Conservation (phyloP, 306 rosid species). For the Sicyos edulis region DNA sequence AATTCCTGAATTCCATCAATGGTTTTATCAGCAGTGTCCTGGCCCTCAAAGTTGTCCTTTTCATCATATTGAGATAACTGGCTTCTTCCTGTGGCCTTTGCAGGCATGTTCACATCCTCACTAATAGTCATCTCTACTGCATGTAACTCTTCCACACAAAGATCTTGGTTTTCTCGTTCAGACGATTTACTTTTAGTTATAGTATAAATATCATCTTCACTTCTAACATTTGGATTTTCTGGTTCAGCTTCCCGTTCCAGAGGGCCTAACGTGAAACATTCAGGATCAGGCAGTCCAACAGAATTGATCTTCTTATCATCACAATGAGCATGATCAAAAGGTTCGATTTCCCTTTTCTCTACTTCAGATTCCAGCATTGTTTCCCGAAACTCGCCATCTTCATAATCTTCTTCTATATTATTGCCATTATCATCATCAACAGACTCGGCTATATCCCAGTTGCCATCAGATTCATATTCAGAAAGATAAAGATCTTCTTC, state of each 20-base stretch:
- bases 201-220: conserved; percentile 27
- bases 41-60: background rate
- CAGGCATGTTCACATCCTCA: conserved; percentile 26
- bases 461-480: conserved; percentile 76
- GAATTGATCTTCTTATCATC: conserved; percentile 31
- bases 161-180: conserved; percentile 12
- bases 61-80: conserved; percentile 30
- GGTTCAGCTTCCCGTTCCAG: conserved; percentile 26
- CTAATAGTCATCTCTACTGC: conserved; percentile 32
- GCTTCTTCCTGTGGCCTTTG: conserved; percentile 22
- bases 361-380: conserved; percentile 32
- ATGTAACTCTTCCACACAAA: conserved; percentile 23
- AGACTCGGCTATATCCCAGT: conserved; percentile 46
- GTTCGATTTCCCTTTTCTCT: conserved; percentile 47
- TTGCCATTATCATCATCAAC: conserved; percentile 35
- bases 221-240: conserved; percentile 7
- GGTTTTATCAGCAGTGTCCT: conserved; percentile 26
- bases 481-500: conserved; percentile 50
- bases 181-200: conserved; percentile 12
- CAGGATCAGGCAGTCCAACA: conserved; percentile 29
- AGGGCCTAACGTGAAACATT: conserved; percentile 27
- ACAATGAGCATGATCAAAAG: conserved; percentile 23
- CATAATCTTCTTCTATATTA: conserved; percentile 59
- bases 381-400: conserved; percentile 85
- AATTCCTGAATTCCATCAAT: conserved; percentile 31